Evolutionary conservation across 805 yeast genomes (phyloP).

Genomic region (Candida ortonii): DNA sequence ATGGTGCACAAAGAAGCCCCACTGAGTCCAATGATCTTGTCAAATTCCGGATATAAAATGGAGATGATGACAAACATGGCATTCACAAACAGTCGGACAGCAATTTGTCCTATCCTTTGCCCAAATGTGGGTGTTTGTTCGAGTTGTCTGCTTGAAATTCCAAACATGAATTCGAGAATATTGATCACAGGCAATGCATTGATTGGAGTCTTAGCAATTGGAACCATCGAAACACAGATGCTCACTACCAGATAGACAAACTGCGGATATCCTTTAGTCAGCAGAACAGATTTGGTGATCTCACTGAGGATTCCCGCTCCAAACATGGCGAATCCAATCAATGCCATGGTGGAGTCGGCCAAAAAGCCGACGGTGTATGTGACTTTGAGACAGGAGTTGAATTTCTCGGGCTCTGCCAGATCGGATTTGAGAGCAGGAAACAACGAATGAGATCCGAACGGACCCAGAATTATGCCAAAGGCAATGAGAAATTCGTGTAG

Average conservation of each 20-base stretch:
- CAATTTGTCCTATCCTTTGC: constrained; percentile 13
- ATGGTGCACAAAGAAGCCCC: constrained; percentile 83
- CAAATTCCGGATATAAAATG: constrained; percentile 77
- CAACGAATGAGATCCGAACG: constrained; percentile 83
- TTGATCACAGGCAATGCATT: constrained; percentile 83
- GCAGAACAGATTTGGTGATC: constrained; percentile 70
- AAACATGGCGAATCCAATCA: constrained; percentile 75
- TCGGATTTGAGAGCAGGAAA: constrained; percentile 76
- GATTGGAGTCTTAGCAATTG: constrained; percentile 82
- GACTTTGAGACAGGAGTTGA: constrained; percentile 46
- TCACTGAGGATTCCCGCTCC: constrained; percentile 68
- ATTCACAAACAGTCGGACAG: constrained; percentile 53
- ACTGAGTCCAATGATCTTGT: constrained; percentile 74
- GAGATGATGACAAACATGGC: constrained; percentile 62
- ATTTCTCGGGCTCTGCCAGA: constrained; percentile 69
- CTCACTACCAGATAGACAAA: constrained; percentile 58
- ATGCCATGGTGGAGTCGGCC: constrained; percentile 60
- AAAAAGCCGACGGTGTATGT: constrained; percentile 58
- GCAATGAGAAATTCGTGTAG: constrained; percentile 43
- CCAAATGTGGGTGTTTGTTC: constrained; percentile 12
- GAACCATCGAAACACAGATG: constrained; percentile 70
- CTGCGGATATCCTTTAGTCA: constrained; percentile 64
- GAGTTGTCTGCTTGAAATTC: constrained; percentile 29
- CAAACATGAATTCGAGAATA: constrained; percentile 54
- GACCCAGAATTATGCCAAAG: constrained; percentile 67